Base-by-base conservation (phyloP, 169 alveolate species). In the Plasmodium relictum region DNA sequence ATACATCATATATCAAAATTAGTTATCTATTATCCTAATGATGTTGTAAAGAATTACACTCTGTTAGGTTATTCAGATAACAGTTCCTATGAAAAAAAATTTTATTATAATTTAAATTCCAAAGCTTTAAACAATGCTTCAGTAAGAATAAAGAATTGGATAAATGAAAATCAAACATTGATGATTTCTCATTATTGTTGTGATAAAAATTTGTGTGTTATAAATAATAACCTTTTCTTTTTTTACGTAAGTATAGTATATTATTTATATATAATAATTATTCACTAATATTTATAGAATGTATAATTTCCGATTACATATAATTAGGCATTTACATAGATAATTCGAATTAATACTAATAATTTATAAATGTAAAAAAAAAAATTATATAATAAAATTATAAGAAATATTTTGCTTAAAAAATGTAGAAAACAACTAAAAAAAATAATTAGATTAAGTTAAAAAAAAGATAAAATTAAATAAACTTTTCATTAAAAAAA, bases 1-100 rank as follows among this genome's bases (percentile, higher is more conserved):
- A 80, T 80, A 50, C 83, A 80, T 45, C 90, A 80, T 18, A 52
- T 80, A 68, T 80, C 90, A 9, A 80, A 80, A 52, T 71, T 80
- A 54, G 50, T 80, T 16, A 42, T 80, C 14, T 80, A 80, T 56
- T 68, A 80, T 45, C 90, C 90, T 18, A 80, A 80, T 18, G 76
- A 68, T 37, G 73, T 56, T 24, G 72, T 48, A 42, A 58, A 45
- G 48, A 80, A 80, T 68, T 80, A 80, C 54, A 68, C 73, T 61
- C 26, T 80, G 7, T 66, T 80, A 61, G 90, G 90, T 45, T 80
- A 80, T 68, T 54, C 90, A 41, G 56, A 80, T 66, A 80, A 61
- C 54, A 24, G 1, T 16, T 39, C 42, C 10, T 80, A 80, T 71
- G 90, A 80, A n/a, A 69, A 80, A 72, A 66, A 66, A 61, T n/a